Evolutionary conservation across 2,329 filamentous ascomycete genomes (phyloP), one percentile per base, ranked within the genome.

Genomic region (Fusarium sp.): DNA sequence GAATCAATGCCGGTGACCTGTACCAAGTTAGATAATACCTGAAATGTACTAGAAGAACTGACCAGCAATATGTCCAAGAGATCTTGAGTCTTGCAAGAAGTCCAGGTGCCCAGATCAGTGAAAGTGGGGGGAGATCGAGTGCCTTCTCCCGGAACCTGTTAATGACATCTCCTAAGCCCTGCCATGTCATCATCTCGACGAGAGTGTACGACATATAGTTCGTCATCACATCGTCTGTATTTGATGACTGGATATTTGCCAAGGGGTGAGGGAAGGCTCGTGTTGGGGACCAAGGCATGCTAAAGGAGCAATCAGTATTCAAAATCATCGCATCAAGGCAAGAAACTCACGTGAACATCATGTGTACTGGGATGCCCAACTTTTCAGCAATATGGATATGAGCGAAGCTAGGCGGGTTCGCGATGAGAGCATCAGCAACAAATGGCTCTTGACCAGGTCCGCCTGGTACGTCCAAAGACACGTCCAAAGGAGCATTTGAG

Each of bases 161-260:
- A 78, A 98, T 95, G 10, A 98, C 86, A 80, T 98, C 95, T 41
- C 95, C 95, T 8, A 97, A 83, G 0, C 94, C 94, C 81, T 97
- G 94, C 94, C 94, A 97, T 16, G 94, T 95, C 86, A 97, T 90
- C 88, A 97, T 93, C 74, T 97, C 94, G 5, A 97, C 92, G 25
- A 97, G 84, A 1, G 92, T 90, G 76, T 97, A 97, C 1, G 92
- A 93, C 63, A 97, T 86, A 77, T 93, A 95, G 75, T 96, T 97
- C 2, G 93, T 92, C 65, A 94, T 87, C n/a, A 89, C 89, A 10
- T 89, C 86, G 75, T 96, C 93, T 3, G 92, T 92, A 74, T 94
- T 94, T 1, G 91, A 90, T 4, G 90, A 90, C 70, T 93, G 88
- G 63, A 97, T 91, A 72, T 96, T 95, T 0, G 94, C 94, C 29